These are phyloP conservation scores for Fusarium duplospermum DNA, from an alignment of 2,329 filamentous ascomycete genomes.

Conservation along the genomic window DNA sequence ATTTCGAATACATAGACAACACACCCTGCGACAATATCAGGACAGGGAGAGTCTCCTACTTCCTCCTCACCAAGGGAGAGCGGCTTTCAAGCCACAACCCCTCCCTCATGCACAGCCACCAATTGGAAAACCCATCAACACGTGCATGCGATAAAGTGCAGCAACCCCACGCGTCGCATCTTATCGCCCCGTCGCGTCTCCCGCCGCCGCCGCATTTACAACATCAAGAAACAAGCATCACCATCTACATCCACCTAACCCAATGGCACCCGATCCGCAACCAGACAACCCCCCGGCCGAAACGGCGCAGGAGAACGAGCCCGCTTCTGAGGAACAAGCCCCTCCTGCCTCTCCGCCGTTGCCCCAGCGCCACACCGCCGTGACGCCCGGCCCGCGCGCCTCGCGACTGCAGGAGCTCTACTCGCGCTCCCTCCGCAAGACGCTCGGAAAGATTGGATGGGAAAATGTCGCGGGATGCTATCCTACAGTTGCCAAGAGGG, in stretches of 20 bases:
- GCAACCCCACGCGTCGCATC: conserved; percentile 37
- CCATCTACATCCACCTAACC: neutral
- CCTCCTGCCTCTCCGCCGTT: conserved; percentile 52
- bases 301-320: conserved; percentile 7
- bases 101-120: conserved; percentile 9
- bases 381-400: conserved; percentile 68
- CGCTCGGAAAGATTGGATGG: conserved; percentile 66
- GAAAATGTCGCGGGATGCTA: conserved; percentile 71
- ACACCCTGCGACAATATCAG: neutral
- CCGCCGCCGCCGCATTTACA: neutral
- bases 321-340: neutral
- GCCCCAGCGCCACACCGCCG: conserved; percentile 55
- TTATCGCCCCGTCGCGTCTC: conserved; percentile 39
- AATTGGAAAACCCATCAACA: conserved; percentile 6
- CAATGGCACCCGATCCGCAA: conserved; percentile 40
- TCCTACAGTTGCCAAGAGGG: conserved; percentile 65
- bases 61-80: neutral
- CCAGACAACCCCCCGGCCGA: conserved; percentile 12
- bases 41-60: neutral
- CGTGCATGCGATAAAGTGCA: conserved; percentile 41
- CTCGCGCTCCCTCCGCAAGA: conserved; percentile 62
- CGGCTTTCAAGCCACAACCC: conserved; percentile 27
- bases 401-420: conserved; percentile 66
- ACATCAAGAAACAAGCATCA: conserved; percentile 12
- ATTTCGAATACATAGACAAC: neutral